phyloP scores from a whole-genome alignment of 2,329 filamentous ascomycete species.

The Neonectria ditissima region DNA sequence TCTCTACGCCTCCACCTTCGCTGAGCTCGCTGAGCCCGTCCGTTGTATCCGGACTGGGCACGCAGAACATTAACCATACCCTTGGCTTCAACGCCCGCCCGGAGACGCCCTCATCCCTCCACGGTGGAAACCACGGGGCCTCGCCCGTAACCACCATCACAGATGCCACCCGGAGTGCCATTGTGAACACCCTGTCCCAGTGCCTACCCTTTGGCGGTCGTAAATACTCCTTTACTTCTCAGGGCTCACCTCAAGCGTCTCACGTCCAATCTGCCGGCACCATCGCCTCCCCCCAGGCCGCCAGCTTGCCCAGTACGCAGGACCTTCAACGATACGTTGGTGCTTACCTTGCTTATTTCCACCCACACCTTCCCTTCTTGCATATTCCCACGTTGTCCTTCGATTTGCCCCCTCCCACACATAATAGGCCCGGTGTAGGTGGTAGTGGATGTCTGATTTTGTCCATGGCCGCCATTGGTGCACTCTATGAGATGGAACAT shows the following conservation, averaged over 20 bases:
- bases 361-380: conserved; percentile 94
- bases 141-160: conserved; percentile 73
- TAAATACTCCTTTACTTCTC: conserved; percentile 72
- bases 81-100: conserved; percentile 74
- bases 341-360: conserved; percentile 91
- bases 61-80: conserved; percentile 72
- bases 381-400: conserved; percentile 94
- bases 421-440: conserved; percentile 72
- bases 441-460: conserved; percentile 88
- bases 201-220: conserved; percentile 67
- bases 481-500: conserved; percentile 88
- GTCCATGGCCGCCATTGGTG: conserved; percentile 83
- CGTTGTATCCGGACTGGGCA: conserved; percentile 73
- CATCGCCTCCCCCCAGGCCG: conserved; percentile 64
- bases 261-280: conserved; percentile 61
- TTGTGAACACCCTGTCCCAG: conserved; percentile 70
- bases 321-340: conserved; percentile 92
- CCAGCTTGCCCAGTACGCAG: conserved; percentile 79
- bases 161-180: conserved; percentile 71
- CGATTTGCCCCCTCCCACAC: conserved; percentile 78
- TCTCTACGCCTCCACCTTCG: conserved; percentile 81
- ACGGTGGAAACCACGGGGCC: conserved; percentile 70
- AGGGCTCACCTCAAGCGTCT: conserved; percentile 66
- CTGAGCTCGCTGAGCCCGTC: conserved; percentile 80
- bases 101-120: conserved; percentile 79